A percentile compares a stretch with the other conserved stretches of the same genome.
phyloP scores from a whole-genome alignment of 495 filamentous ascomycete genomes.

The Ascobolus immersus region DNA sequence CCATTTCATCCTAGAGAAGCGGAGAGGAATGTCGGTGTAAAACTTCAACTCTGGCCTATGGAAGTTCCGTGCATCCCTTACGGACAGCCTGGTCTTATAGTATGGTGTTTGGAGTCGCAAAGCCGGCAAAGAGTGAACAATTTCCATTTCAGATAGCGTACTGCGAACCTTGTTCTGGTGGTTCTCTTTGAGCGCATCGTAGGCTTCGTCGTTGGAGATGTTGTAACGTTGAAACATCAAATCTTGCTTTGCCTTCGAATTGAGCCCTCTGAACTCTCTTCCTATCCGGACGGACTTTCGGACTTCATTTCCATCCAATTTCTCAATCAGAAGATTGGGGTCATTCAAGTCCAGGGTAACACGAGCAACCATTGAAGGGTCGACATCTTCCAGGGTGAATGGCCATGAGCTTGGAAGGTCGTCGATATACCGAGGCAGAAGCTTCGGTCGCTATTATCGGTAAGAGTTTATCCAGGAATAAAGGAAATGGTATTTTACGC shows the following conservation, averaged over 20 bases:
- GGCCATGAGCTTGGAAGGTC: slow-evolving; percentile 25
- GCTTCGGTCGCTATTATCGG: slow-evolving; percentile 3
- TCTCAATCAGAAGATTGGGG: slow-evolving; percentile 55
- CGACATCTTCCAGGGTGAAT: slow-evolving; percentile 21
- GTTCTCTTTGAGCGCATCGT: slow-evolving; percentile 87
- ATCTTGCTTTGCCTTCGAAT: slow-evolving; percentile 22
- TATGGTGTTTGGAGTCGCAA: slow-evolving; percentile 77
- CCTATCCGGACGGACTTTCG: slow-evolving; percentile 18
- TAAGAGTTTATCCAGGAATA: slow-evolving; percentile 7
- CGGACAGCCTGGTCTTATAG: slow-evolving; percentile 62
- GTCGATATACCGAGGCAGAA: slow-evolving; percentile 19
- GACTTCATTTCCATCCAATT: slow-evolving; percentile 20
- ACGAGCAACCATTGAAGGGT: slow-evolving; percentile 42
- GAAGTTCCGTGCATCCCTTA: slow-evolving; percentile 62
- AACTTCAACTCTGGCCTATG: slow-evolving; percentile 55
- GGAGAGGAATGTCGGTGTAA: slow-evolving; percentile 27
- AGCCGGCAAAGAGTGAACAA: slow-evolving; percentile 83
- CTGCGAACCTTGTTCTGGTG: slow-evolving; percentile 85
- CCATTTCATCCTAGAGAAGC: slow-evolving; percentile 32
- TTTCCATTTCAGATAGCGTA: slow-evolving; percentile 53
- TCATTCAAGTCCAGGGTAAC: slow-evolving; percentile 78
- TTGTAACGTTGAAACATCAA: slow-evolving; percentile 57
- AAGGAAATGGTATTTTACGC: slow-evolving; percentile 14
- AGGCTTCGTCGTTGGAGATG: slow-evolving; percentile 84
- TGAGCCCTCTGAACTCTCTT: slow-evolving; percentile 27